Evolutionary conservation across 108 stramenopile species (phyloP).

Genomic region (Conticribra weissflogii): DNA sequence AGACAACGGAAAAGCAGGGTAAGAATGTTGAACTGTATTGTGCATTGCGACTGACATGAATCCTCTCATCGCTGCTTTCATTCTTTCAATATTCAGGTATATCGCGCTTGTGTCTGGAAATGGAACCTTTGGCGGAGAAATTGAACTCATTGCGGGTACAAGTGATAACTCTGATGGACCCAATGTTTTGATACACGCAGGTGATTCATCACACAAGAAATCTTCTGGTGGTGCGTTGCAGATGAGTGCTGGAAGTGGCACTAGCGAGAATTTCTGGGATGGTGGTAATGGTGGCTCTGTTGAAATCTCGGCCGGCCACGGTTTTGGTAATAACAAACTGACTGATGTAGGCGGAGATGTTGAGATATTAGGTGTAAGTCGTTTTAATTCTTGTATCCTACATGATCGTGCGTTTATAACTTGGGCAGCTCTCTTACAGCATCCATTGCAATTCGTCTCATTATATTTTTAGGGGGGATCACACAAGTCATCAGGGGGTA

Average conservation of each 20-base stretch:
- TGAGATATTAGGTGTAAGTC: neutral
- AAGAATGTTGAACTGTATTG: no score
- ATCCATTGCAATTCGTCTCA: no score
- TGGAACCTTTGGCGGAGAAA: neutral
- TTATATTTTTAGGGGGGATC: no score
- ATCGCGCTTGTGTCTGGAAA: constrained; percentile 7
- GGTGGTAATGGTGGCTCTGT: constrained; percentile 12
- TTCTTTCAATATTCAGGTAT: no score
- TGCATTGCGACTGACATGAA: no score
- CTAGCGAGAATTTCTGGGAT: constrained; percentile 2
- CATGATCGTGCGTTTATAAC: no score
- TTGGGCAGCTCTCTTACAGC: no score
- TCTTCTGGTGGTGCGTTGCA: neutral
- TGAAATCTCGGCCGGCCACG: constrained; percentile 3
- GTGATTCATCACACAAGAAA: neutral
- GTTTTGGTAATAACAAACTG: neutral
- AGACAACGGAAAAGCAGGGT: constrained; percentile 3
- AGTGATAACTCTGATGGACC: constrained; percentile 2
- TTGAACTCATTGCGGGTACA: constrained; percentile 10
- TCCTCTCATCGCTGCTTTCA: no score
- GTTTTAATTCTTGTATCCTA: no score
- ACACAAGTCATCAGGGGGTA: constrained; percentile 6
- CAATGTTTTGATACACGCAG: constrained; percentile 2
- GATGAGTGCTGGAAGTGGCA: constrained; percentile 1
- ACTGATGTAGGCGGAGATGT: constrained; percentile 2